Percentiles rank a stretch among this genome's conserved stretches.
Conservation (phyloP, 352 stramenopile species). For the Pythium dissotocum region DNA sequence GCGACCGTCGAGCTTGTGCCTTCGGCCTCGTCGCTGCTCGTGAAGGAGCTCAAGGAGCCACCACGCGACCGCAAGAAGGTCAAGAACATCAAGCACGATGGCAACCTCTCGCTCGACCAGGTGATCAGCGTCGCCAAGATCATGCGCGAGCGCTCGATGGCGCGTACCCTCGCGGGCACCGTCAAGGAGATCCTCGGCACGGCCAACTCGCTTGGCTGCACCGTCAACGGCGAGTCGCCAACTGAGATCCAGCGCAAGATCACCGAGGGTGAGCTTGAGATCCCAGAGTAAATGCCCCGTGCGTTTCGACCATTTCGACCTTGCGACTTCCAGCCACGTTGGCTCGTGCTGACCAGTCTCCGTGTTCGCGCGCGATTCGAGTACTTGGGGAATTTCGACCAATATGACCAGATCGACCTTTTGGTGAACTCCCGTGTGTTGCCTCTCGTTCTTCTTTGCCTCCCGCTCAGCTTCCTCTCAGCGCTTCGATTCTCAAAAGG, state of each 20-base stretch:
- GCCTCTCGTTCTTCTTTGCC: neutral
- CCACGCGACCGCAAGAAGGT: conserved; percentile 99
- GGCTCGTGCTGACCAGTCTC: neutral
- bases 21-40: conserved; percentile 97
- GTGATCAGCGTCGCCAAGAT: conserved; percentile 98
- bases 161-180: conserved; percentile 94
- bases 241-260: conserved; percentile 97
- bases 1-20: conserved; percentile 97
- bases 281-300: conserved; percentile 91
- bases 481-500: conserved; percentile 1
- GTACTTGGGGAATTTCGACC: conserved; percentile 10
- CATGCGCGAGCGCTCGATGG: conserved; percentile 98
- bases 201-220: conserved; percentile 98
- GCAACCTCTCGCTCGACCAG: conserved; percentile 99
- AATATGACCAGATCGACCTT: conserved; percentile 29
- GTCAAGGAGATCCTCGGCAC: conserved; percentile 99
- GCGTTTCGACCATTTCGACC: neutral
- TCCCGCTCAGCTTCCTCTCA: neutral
- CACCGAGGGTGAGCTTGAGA: conserved; percentile 96
- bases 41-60: conserved; percentile 99
- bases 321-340: neutral
- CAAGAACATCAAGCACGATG: conserved; percentile 99
- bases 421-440: conserved; percentile 2
- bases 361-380: neutral
- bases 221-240: conserved; percentile 97